Evolutionary conservation across 1,139 yeast genomes (phyloP).

Genomic region (Zygosaccharomyces pseudobailii): DNA sequence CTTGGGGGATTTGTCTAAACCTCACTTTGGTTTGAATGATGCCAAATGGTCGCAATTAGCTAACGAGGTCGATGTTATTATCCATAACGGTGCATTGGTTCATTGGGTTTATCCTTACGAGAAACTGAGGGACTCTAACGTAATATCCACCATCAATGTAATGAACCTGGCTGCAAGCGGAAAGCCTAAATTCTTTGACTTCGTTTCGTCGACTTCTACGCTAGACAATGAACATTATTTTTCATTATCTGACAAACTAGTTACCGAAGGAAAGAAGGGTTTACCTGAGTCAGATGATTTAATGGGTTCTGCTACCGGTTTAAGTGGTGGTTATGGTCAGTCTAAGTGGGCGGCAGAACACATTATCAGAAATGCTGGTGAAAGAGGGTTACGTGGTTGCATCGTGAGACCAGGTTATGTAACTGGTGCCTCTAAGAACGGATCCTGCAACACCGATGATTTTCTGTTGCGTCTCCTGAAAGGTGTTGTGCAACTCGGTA

Average conservation of each 20-base stretch:
- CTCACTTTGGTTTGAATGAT: constrained; percentile 65
- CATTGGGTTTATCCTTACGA: constrained; percentile 98
- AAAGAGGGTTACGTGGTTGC: constrained; percentile 78
- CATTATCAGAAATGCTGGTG: constrained; percentile 81
- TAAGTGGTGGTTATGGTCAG: constrained; percentile 94
- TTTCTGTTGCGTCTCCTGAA: constrained; percentile 89
- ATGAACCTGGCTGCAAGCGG: constrained; percentile 76
- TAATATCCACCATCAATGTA: constrained; percentile 79
- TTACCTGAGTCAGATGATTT: constrained; percentile 78
- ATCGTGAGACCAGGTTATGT: constrained; percentile 95
- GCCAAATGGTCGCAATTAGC: constrained; percentile 55
- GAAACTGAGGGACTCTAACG: constrained; percentile 89
- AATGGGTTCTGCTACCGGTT: constrained; percentile 71
- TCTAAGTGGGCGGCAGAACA: constrained; percentile 97
- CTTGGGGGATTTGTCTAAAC: constrained; percentile 72
- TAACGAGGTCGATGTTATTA: constrained; percentile 65
- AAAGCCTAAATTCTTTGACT: constrained; percentile 78
- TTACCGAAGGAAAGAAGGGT: constrained; percentile 64
- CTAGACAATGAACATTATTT: constrained; percentile 81
- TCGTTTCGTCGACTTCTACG: constrained; percentile 93
- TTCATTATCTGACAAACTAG: constrained; percentile 65
- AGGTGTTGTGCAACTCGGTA: constrained; percentile 86
- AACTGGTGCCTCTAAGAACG: constrained; percentile 77
- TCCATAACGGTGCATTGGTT: constrained; percentile 96
- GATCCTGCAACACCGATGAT: constrained; percentile 93